phyloP scores from a whole-genome alignment of 768 basidiomycete species.

The Pholiota microspora region DNA sequence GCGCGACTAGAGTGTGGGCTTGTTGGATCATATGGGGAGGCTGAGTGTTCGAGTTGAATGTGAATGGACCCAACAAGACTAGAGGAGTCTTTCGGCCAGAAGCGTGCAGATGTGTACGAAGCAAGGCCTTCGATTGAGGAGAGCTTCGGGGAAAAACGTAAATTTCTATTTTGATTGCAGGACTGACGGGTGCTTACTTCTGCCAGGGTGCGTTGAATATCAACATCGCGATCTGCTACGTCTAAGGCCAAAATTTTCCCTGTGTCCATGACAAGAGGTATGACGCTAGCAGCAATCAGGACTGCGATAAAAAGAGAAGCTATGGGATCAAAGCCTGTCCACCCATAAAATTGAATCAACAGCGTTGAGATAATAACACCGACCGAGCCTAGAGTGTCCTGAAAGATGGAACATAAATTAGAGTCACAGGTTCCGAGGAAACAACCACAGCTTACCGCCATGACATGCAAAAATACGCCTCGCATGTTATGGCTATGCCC shows the following conservation, averaged over 20 bases:
- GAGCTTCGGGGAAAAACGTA: slow-evolving; percentile 49
- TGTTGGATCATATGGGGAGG: slow-evolving; percentile 52
- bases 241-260: slow-evolving; percentile 88
- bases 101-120: slow-evolving; percentile 78
- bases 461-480: slow-evolving; percentile 96
- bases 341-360: slow-evolving; percentile 93
- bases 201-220: slow-evolving; percentile 55
- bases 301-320: slow-evolving; percentile 95
- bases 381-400: slow-evolving; percentile 96
- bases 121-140: slow-evolving; percentile 73
- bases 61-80: slow-evolving; percentile 89
- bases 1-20: slow-evolving; percentile 47
- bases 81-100: slow-evolving; percentile 94
- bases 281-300: slow-evolving; percentile 92
- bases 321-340: slow-evolving; percentile 99
- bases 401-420: no score
- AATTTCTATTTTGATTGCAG: background rate
- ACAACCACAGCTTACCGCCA: slow-evolving; percentile 77
- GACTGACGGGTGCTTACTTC: slow-evolving; percentile 47
- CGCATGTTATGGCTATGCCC: slow-evolving; percentile 99
- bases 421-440: no score
- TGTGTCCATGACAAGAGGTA: slow-evolving; percentile 93
- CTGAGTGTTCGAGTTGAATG: slow-evolving; percentile 74
- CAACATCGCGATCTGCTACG: slow-evolving; percentile 58
- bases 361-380: slow-evolving; percentile 97